A percentile compares a stretch with the other conserved stretches of the same genome.
Evolutionary conservation across 2,329 filamentous ascomycete genomes (phyloP).

Genomic region (Aureobasidium mangrovei): DNA sequence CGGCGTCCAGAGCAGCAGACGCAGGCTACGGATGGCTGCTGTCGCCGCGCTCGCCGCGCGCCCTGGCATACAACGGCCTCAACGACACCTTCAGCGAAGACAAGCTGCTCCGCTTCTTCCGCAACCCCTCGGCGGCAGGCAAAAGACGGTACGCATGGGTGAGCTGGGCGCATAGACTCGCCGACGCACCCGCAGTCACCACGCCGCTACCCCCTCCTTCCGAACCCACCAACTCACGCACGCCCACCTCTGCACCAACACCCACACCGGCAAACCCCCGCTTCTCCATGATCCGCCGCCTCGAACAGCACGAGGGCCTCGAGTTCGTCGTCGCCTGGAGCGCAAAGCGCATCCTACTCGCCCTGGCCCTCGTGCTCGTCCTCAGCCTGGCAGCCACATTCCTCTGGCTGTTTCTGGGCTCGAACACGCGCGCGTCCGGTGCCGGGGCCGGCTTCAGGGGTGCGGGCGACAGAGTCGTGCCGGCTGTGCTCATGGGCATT

Average conservation of each 20-base stretch:
- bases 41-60: constrained; percentile 22
- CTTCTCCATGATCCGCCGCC: constrained; percentile 9
- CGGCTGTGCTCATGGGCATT: constrained; percentile 28
- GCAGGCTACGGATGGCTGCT: constrained; percentile 24
- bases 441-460: constrained; percentile 22
- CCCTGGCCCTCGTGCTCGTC: constrained; percentile 23
- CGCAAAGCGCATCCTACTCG: constrained; percentile 22
- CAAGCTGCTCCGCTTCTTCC: constrained; percentile 30
- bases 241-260: neutral
- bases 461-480: constrained; percentile 28
- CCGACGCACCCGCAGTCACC: constrained; percentile 17
- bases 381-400: constrained; percentile 25
- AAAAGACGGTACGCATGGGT: constrained; percentile 35
- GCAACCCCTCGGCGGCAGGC: constrained; percentile 26
- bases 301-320: constrained; percentile 26
- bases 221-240: neutral
- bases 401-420: constrained; percentile 31
- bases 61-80: constrained; percentile 24
- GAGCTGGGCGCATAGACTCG: constrained; percentile 33
- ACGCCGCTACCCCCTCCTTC: constrained; percentile 1
- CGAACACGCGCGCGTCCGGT: constrained; percentile 14
- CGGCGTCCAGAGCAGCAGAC: constrained; percentile 21
- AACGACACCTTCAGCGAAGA: constrained; percentile 33
- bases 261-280: constrained; percentile 4
- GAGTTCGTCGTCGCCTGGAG: constrained; percentile 31